Base-by-base conservation (phyloP, 1,284 basidiomycete species). In the Trichosporon sp. region DNA sequence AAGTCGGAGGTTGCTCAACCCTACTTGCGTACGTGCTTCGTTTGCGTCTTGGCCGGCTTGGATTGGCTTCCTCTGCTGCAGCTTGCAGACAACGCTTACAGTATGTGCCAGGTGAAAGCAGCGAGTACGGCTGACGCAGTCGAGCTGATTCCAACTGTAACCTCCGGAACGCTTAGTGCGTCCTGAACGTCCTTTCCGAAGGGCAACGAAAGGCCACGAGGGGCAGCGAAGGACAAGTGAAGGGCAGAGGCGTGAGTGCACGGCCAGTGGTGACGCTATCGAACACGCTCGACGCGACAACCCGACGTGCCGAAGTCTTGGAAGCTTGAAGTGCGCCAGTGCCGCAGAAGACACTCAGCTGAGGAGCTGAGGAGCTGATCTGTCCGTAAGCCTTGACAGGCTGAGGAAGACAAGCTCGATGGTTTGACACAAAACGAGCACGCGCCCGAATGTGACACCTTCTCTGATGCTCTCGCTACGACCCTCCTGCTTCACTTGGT, bases 1-100 rank as follows among this genome's bases (percentile, higher is more conserved):
- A 21, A 54, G 51, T 54, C 51, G 51, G 51, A 54, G 51, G 51
- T 46, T 46, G 21, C 51, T 7, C n/a, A 54, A 54, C 51, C 51
- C 51, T 54, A 54, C 16, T 48, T 54, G 51, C 51, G 51, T 54
- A 21, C 51, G 51, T 26, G 6, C 51, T n/a, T 26, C 21, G 19
- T 54, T 21, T 54, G 51, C 26, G 26, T 26, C 51, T 19, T 21
- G 51, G 14, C 4, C n/a, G 51, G 51, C 21, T 19, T 10, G 51
- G 19, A 21, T 54, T 26, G 8, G 51, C 26, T 26, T 26, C 26
- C 26, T 26, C 26, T 26, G 26, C 1, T 26, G 26, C 26, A 26
- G 26, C 26, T 26, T 26, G 26, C 26, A 26, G 26, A 26, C 26
- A 26, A 26, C 26, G 26, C 26, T 26, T 26, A 26, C 26, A 26